A percentile compares a stretch with the other conserved stretches of the same genome.
Conservation (phyloP, 2,329 filamentous ascomycete species). For the Aspergillus clavatus region DNA sequence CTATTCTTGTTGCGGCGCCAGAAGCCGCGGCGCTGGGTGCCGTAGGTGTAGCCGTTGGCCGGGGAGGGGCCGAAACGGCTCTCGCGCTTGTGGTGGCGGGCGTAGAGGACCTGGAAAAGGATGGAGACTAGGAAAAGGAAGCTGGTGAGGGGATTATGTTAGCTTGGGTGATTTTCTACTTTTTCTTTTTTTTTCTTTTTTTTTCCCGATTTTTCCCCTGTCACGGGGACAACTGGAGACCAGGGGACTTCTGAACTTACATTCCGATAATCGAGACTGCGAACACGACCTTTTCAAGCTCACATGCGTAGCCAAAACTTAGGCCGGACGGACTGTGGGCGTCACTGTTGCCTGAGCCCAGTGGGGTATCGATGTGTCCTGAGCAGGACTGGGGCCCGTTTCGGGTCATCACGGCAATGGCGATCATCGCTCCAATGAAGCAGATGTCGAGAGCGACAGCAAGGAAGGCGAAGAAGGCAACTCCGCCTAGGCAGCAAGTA, state of each 20-base stretch:
- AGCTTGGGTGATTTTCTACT: no score
- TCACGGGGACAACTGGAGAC: no score
- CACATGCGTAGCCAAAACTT: conserved; percentile 61
- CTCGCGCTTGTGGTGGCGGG: conserved; percentile 67
- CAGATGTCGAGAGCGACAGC: conserved; percentile 71
- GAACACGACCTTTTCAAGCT: conserved; percentile 70
- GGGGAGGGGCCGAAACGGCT: conserved; percentile 66
- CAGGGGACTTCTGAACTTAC: conserved; percentile 52
- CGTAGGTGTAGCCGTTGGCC: conserved; percentile 63
- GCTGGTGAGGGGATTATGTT: conserved; percentile 36
- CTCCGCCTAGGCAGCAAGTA: conserved; percentile 74
- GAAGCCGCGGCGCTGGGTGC: conserved; percentile 41
- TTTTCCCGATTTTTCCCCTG: no score
- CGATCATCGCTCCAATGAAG: conserved; percentile 74
- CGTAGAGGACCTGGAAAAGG: conserved; percentile 62
- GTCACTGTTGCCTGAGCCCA: conserved; percentile 59
- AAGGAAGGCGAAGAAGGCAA: conserved; percentile 65
- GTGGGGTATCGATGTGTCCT: conserved; percentile 59
- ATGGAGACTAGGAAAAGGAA: conserved; percentile 72
- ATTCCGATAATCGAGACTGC: conserved; percentile 73
- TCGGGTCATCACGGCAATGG: conserved; percentile 70
- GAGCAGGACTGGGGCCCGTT: conserved; percentile 63
- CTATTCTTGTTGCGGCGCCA: conserved; percentile 41
- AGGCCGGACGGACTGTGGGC: conserved; percentile 46
- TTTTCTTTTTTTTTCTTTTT: no score